phyloP scores from a whole-genome alignment of 305 asterid species.

The Striga hermonthica region DNA sequence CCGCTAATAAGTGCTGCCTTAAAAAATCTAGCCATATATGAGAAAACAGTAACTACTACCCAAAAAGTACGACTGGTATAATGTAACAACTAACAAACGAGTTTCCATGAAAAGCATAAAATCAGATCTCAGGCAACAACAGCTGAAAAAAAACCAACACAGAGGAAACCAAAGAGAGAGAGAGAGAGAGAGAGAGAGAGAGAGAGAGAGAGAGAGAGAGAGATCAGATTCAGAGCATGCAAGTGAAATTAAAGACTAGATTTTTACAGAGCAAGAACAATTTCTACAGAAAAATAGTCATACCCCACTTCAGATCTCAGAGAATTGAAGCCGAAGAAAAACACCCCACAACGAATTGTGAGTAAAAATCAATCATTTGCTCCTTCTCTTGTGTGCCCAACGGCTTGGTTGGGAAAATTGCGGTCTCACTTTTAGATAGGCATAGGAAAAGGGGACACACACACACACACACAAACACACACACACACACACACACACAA shows the following conservation, averaged over 20 bases:
- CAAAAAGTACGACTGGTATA: not conserved
- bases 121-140: constrained; percentile 39
- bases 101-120: constrained; percentile 20
- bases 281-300: constrained; percentile 35
- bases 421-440: constrained; percentile 37
- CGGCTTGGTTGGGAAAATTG: constrained; percentile 40
- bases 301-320: constrained; percentile 76
- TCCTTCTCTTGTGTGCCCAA: constrained; percentile 56
- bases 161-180: not conserved
- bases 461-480: constrained; percentile 29
- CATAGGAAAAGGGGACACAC: constrained; percentile 13
- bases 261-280: constrained; percentile 29
- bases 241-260: constrained; percentile 19
- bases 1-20: not conserved
- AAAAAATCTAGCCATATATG: constrained; percentile 9
- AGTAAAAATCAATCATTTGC: constrained; percentile 46
- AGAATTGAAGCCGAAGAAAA: constrained; percentile 51
- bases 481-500: constrained; percentile 26
- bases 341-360: constrained; percentile 39
- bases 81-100: constrained; percentile 5
- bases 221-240: constrained; percentile 29
- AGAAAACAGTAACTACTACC: not conserved
- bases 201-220: constrained; percentile 24
- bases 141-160: not conserved
- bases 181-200: constrained; percentile 30